Evolutionary conservation across 1,284 basidiomycete genomes (phyloP).

Genomic region (Ceratobasidium sp.): DNA sequence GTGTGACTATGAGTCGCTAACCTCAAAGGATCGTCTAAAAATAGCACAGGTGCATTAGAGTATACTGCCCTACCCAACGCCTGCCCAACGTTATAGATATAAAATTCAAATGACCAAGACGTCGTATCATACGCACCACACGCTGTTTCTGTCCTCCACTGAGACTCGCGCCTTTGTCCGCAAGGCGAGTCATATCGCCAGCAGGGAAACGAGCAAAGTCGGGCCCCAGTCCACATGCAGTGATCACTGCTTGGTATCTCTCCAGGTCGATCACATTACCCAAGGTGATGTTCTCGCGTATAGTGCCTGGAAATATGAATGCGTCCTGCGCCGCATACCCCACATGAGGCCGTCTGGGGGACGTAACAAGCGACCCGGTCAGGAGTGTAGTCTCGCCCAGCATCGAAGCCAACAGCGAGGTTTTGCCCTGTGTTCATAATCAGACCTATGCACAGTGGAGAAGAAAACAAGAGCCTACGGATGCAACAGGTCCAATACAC

Average conservation of each 20-base stretch:
- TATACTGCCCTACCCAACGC: constrained; percentile 16
- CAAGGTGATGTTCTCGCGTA: constrained; percentile 36
- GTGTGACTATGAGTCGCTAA: neutral
- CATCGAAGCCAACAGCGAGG: constrained; percentile 3
- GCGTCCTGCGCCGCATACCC: constrained; percentile 24
- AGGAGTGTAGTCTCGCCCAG: constrained; percentile 18
- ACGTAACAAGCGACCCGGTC: neutral
- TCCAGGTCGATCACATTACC: constrained; percentile 36
- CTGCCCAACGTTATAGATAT: neutral
- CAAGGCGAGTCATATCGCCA: constrained; percentile 23
- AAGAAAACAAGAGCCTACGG: neutral
- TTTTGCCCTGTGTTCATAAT: constrained; percentile 1
- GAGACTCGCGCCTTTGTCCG: constrained; percentile 10
- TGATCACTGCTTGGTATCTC: constrained; percentile 44
- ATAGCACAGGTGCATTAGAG: constrained; percentile 1
- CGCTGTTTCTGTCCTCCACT: constrained; percentile 26
- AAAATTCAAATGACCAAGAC: neutral
- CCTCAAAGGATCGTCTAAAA: constrained; percentile 33
- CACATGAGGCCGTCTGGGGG: constrained; percentile 1
- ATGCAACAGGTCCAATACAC: constrained; percentile 19
- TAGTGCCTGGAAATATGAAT: constrained; percentile 9
- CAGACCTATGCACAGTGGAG: neutral
- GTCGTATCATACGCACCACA: neutral
- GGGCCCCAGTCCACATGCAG: constrained; percentile 40
- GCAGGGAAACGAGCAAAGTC: constrained; percentile 45